Percentiles rank a stretch among this genome's conserved stretches.
These are phyloP conservation scores for Aspergillus transmontanensis DNA, from an alignment of 2,329 filamentous ascomycete species.

Conservation along the genomic window DNA sequence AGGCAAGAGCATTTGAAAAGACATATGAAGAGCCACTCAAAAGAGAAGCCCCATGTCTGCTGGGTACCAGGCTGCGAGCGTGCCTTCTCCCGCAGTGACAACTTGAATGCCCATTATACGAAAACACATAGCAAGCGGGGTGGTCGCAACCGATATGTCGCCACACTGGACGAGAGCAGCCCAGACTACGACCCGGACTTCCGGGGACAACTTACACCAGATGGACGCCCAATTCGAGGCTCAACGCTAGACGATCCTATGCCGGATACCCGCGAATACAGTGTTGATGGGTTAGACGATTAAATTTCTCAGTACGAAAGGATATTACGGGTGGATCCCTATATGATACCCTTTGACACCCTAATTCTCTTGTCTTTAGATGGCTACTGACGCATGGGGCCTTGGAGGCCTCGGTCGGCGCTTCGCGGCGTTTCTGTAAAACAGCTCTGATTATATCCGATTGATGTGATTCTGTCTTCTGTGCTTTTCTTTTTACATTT, in stretches of 20 bases:
- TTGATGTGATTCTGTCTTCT: constrained; percentile 6
- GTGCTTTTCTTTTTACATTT: constrained; percentile 4
- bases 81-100: constrained; percentile 48
- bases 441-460: constrained; percentile 11
- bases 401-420: constrained; percentile 24
- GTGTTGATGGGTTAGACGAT: constrained; percentile 38
- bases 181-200: constrained; percentile 48
- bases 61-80: constrained; percentile 48
- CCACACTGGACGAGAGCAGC: constrained; percentile 47
- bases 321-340: constrained; percentile 27
- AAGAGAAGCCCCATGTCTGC: constrained; percentile 47
- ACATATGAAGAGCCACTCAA: constrained; percentile 52
- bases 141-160: constrained; percentile 49
- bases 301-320: constrained; percentile 18
- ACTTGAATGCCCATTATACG: constrained; percentile 49
- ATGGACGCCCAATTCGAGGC: constrained; percentile 45
- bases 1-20: constrained; percentile 53
- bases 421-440: constrained; percentile 28
- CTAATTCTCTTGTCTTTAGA: constrained; percentile 31
- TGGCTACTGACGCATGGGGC: constrained; percentile 22
- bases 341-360: constrained; percentile 34
- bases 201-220: constrained; percentile 44
- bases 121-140: constrained; percentile 51
- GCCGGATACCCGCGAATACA: constrained; percentile 35
- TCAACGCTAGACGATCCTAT: constrained; percentile 40